Evolutionary conservation across 441 rosid species (phyloP).

Genomic region (Isatis lusitanica): DNA sequence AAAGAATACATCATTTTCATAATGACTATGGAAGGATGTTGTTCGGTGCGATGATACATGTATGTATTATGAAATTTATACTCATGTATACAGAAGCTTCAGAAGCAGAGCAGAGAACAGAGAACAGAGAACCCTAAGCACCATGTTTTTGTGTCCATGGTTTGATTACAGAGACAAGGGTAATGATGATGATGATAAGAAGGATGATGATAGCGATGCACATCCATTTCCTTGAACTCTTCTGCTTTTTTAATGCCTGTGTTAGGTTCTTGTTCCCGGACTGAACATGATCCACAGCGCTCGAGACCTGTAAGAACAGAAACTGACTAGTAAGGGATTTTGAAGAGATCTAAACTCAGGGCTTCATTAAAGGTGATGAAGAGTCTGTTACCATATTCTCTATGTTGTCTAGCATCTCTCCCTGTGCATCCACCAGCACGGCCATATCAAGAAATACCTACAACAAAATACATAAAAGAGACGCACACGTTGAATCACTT

Average conservation of each 20-base stretch:
- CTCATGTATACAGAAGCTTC: constrained; percentile 20
- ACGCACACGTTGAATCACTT: neutral
- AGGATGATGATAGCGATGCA: constrained; percentile 84
- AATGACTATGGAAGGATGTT: constrained; percentile 11
- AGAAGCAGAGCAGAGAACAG: constrained; percentile 24
- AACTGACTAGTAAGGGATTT: neutral
- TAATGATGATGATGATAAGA: constrained; percentile 67
- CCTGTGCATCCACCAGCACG: constrained; percentile 93
- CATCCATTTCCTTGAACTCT: constrained; percentile 91
- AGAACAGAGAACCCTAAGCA: constrained; percentile 44
- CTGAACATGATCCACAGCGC: constrained; percentile 91
- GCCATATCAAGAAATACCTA: constrained; percentile 98
- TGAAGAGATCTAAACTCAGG: neutral
- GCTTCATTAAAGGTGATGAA: neutral
- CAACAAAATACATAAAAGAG: constrained; percentile 3
- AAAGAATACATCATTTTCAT: constrained; percentile 24
- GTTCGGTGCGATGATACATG: constrained; percentile 14
- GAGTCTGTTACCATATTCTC: constrained; percentile 72
- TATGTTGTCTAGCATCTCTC: constrained; percentile 94
- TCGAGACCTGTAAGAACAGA: constrained; percentile 61
- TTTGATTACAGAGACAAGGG: constrained; percentile 61
- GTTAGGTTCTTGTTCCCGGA: constrained; percentile 75
- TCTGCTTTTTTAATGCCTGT: constrained; percentile 75
- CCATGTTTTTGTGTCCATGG: constrained; percentile 82
- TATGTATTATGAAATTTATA: constrained; percentile 22